These are phyloP conservation scores for Fomitiporia mediterranea DNA, from an alignment of 1,284 basidiomycete species.

Conservation along the genomic window DNA sequence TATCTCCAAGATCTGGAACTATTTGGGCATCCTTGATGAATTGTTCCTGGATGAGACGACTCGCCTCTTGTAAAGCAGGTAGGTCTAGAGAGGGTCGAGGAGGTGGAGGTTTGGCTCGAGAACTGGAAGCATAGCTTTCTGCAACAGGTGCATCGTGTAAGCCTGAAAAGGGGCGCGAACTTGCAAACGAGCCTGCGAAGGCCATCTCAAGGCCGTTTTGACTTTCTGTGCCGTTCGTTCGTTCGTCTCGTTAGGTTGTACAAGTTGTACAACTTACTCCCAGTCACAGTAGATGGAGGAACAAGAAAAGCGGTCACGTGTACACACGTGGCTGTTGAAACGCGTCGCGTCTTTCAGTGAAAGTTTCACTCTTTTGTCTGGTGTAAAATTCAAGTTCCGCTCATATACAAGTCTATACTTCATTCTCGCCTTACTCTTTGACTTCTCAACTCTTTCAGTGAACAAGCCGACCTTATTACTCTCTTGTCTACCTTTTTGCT, in stretches of 20 bases:
- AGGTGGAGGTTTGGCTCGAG: constrained; percentile 14
- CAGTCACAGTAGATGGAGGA: background rate
- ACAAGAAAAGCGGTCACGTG: constrained; percentile 9
- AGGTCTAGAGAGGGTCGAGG: constrained; percentile 47
- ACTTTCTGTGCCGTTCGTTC: background rate
- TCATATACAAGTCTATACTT: too few species aligned
- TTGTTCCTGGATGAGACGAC: constrained; percentile 60
- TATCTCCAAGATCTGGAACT: constrained; percentile 69
- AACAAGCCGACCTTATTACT: background rate
- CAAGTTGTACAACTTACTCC: background rate
- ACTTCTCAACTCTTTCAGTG: background rate
- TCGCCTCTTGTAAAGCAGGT: constrained; percentile 57
- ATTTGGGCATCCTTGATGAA: constrained; percentile 65
- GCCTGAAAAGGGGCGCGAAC: constrained; percentile 3
- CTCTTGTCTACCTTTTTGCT: background rate
- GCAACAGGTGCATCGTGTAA: constrained; percentile 1
- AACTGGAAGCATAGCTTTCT: constrained; percentile 14
- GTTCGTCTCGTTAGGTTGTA: background rate
- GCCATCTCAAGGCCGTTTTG: background rate
- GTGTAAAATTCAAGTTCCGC: too few species aligned
- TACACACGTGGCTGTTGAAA: background rate
- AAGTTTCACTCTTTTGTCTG: background rate
- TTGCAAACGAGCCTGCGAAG: background rate
- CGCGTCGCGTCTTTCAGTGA: constrained; percentile 6
- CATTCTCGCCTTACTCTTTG: background rate